phyloP scores from a whole-genome alignment of 2,329 filamentous ascomycete species.

The Arthrobotrys megalospora region DNA sequence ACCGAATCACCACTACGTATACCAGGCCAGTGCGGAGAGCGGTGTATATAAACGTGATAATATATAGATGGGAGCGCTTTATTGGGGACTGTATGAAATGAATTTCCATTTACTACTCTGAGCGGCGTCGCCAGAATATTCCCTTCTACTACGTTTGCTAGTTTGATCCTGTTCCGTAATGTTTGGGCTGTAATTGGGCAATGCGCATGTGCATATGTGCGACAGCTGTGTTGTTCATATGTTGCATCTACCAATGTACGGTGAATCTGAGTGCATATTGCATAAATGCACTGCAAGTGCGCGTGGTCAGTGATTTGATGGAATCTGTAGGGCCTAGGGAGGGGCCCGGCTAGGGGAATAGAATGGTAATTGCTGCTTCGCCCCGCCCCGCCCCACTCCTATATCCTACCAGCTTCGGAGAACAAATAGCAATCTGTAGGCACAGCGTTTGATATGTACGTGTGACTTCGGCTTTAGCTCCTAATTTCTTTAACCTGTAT shows the following conservation, averaged over 20 bases:
- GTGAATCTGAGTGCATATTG: slow-evolving; percentile 23
- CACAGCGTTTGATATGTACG: slow-evolving; percentile 2
- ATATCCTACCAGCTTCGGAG: background rate
- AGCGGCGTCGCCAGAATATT: slow-evolving; percentile 9
- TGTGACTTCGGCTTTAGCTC: slow-evolving; percentile 3
- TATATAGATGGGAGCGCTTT: background rate
- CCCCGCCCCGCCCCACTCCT: background rate
- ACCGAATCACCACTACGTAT: background rate
- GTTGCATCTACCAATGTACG: slow-evolving; percentile 20
- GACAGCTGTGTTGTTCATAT: slow-evolving; percentile 15
- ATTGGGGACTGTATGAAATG: slow-evolving; percentile 4
- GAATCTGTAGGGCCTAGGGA: background rate
- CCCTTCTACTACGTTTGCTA: slow-evolving; percentile 3
- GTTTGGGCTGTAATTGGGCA: slow-evolving; percentile 16
- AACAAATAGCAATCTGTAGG: background rate
- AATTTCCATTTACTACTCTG: slow-evolving; percentile 8
- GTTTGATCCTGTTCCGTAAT: slow-evolving; percentile 8
- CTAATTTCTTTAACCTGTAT: slow-evolving; percentile 11
- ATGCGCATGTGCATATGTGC: too few species aligned
- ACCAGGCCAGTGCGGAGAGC: background rate
- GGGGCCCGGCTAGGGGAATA: too few species aligned
- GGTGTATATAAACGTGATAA: background rate
- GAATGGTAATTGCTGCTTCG: background rate
- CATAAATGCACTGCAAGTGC: slow-evolving; percentile 14
- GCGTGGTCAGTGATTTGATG: slow-evolving; percentile 11